Evolutionary conservation across 768 basidiomycete genomes (phyloP).

Genomic region (Panaeolus papilionaceus): DNA sequence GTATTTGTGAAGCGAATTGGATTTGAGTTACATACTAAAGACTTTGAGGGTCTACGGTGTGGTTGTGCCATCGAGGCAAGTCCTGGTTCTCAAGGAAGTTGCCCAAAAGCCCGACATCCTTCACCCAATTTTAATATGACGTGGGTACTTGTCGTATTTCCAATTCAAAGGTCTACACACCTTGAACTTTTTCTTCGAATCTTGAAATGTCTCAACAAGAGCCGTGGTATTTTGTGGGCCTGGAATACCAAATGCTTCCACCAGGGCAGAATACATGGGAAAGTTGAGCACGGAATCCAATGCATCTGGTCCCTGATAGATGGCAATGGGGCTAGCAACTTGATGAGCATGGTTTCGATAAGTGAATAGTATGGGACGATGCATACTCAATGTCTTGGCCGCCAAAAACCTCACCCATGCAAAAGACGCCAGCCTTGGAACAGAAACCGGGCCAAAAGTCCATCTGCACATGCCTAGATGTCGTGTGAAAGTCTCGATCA

Average conservation of each 20-base stretch:
- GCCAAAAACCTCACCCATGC: constrained; percentile 82
- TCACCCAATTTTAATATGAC: constrained; percentile 1
- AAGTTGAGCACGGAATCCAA: constrained; percentile 78
- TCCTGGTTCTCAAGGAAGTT: constrained; percentile 87
- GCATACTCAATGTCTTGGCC: constrained; percentile 57
- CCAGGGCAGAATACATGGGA: constrained; percentile 69
- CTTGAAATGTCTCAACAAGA: constrained; percentile 54
- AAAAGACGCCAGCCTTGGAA: constrained; percentile 79
- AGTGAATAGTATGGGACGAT: not conserved
- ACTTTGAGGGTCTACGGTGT: constrained; percentile 75
- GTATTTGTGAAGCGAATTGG: not conserved
- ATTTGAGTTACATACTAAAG: constrained; percentile 54
- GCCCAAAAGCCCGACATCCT: constrained; percentile 59
- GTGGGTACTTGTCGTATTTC: constrained; percentile 21
- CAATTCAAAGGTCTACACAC: constrained; percentile 29
- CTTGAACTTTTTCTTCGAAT: constrained; percentile 60
- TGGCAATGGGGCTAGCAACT: constrained; percentile 52
- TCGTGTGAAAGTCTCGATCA: constrained; percentile 24
- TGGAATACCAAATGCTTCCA: constrained; percentile 73
- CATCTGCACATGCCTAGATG: constrained; percentile 67
- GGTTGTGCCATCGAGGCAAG: constrained; percentile 73
- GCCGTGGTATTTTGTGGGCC: constrained; percentile 69
- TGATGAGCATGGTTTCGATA: constrained; percentile 11
- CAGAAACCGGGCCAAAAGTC: constrained; percentile 83
- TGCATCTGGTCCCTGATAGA: constrained; percentile 65